Evolutionary conservation across 371 early-diverging fungal genomes (phyloP).

Genomic region (Nematocida sp.): DNA sequence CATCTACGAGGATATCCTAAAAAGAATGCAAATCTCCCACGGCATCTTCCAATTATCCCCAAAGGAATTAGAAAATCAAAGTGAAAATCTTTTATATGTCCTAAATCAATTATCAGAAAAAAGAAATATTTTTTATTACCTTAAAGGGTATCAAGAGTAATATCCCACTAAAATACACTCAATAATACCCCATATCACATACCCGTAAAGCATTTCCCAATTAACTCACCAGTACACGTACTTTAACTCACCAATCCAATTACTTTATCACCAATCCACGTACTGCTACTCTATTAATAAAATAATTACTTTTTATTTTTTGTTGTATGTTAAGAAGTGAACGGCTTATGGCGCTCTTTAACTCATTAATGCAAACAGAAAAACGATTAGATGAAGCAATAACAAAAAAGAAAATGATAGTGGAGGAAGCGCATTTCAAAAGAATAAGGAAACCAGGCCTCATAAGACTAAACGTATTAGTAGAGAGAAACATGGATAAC

Average conservation of each 20-base stretch:
- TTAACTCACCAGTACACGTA: neutral
- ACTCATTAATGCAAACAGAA: slow-evolving; percentile 56
- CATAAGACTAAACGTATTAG: slow-evolving; percentile 58
- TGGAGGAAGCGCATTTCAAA: slow-evolving; percentile 66
- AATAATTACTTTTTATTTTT: slow-evolving; percentile 43
- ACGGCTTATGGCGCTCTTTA: slow-evolving; percentile 45
- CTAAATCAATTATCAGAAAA: slow-evolving; percentile 19
- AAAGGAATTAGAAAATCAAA: slow-evolving; percentile 15
- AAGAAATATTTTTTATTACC: slow-evolving; percentile 1
- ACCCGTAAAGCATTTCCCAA: neutral
- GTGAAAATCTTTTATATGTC: slow-evolving; percentile 35
- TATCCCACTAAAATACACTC: neutral
- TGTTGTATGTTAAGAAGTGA: slow-evolving; percentile 40
- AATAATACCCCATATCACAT: no score
- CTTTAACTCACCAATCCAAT: no score
- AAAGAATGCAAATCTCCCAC: slow-evolving; percentile 7
- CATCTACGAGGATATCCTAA: slow-evolving; percentile 13
- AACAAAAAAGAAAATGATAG: slow-evolving; percentile 58
- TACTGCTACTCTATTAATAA: no score
- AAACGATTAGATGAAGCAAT: slow-evolving; percentile 57
- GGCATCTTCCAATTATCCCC: slow-evolving; percentile 10
- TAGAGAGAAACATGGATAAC: slow-evolving; percentile 37
- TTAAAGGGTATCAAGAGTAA: slow-evolving; percentile 33
- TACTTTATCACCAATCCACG: no score
- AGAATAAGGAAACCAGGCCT: slow-evolving; percentile 61